Percentiles rank a stretch among this genome's conserved stretches.
These are phyloP conservation scores for Porcisia deanei DNA, from an alignment of 208 protist species.

Conservation along the genomic window DNA sequence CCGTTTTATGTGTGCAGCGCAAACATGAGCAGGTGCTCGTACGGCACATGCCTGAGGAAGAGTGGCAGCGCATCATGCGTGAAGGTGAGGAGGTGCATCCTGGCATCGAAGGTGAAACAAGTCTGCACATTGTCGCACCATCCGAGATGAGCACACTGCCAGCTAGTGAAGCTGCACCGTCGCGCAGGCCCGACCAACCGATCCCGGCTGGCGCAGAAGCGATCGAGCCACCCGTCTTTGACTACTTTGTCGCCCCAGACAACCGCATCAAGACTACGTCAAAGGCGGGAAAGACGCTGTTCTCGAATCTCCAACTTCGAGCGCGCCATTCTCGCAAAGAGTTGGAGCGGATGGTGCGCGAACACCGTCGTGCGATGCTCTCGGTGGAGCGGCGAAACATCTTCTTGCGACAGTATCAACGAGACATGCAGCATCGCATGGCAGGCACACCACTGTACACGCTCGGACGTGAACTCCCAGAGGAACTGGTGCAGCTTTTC, in stretches of 20 bases:
- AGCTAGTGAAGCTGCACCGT: background rate
- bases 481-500: constrained; percentile 29
- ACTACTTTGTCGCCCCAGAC: constrained; percentile 34
- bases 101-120: constrained; percentile 23
- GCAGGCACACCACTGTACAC: constrained; percentile 16
- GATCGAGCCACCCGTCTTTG: constrained; percentile 22
- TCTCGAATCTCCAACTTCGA: constrained; percentile 8
- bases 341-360: constrained; percentile 22
- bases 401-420: constrained; percentile 32
- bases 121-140: constrained; percentile 24
- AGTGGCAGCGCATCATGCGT: constrained; percentile 32
- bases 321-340: constrained; percentile 7
- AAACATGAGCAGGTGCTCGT: constrained; percentile 27
- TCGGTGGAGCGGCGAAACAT: constrained; percentile 29
- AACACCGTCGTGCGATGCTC: constrained; percentile 24
- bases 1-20: constrained; percentile 30
- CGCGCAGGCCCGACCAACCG: background rate
- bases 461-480: constrained; percentile 19
- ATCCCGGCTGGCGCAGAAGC: background rate
- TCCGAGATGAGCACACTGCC: constrained; percentile 19
- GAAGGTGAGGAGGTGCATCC: constrained; percentile 29
- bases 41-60: constrained; percentile 32
- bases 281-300: background rate
- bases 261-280: constrained; percentile 6
- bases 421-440: constrained; percentile 30